Base-by-base conservation (phyloP, 768 basidiomycete genomes). In the Boletus fagicola region DNA sequence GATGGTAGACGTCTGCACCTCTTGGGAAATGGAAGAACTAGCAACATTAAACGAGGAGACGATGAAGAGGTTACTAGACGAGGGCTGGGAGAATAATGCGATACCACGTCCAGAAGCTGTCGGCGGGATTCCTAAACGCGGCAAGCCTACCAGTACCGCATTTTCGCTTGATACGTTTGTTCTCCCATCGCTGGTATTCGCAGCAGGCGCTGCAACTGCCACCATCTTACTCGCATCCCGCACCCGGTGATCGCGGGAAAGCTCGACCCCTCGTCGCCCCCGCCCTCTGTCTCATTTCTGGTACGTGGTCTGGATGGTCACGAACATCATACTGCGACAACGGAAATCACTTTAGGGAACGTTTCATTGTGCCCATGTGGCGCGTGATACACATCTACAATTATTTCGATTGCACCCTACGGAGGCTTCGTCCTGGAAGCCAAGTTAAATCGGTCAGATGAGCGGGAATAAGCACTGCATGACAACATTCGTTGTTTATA, bases 1-100 rank as follows among this genome's bases (percentile, higher is more conserved):
- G 93, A 95, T 97, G 89, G 83, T 87, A 20, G 81, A 80, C 59
- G 76, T 97, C 24, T 98, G 93, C 73, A 91, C 92, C 58, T 72
- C 76, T 31, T 98, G 95, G 95, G 76, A 81, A 33, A 77, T 98
- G 77, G 90, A 88, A 45, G 88, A 95, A 54, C 81, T 99, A 57
- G 84, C 82, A 3, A 60, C 71, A 54, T 77, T 95, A 64, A 84
- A 92, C 70, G 85, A 89, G 33, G 75, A 66, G 16, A 78, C 78
- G 71, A 88, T 92, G 73, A 74, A 75, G 30, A 78, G 65, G 55
- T 73, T 98, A 18, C 72, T 99, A 58, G 84, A 91, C 59, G 81
- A 88, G 44, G 96, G 96, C 4, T 99, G 94, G 94, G 89, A 93
- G 64, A 80, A 83, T 45, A 75, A 80, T 52, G 58, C 63, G 12